Evolutionary conservation across 2,329 filamentous ascomycete species (phyloP), one percentile per base, ranked within the genome.

Genomic region (Cryphonectria parasitica): DNA sequence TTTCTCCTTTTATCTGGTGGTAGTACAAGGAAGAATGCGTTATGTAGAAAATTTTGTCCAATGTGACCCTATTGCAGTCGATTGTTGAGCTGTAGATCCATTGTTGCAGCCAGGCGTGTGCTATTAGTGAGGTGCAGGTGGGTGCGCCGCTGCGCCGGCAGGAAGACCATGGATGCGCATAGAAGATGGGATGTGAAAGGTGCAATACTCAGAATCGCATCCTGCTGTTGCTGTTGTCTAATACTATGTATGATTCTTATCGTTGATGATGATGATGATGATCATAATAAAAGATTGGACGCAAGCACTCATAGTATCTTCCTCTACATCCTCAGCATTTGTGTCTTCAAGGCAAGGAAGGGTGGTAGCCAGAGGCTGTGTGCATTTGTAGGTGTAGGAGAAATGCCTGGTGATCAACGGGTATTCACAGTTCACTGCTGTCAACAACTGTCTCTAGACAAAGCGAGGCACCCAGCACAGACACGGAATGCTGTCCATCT

Each of bases 51-150:
- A n/a, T 49, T 49, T 61, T 49, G 58, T 68, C 52, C 49, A 65
- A 54, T 72, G 72, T 68, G 72, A 70, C 70, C 70, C 71, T 73
- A 62, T 70, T 54, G 69, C 70, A 67, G 49, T 66, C 64, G 64
- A 69, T 25, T 25, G 67, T 54, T 63, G 61, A 68, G 62, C 54
- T 70, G 69, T 67, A 66, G 69, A 72, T 39, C 36, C 10, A 39
- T 71, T 66, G 49, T 34, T 63, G 61, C 60, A 68, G 64, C 56
- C 49, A 49, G 45, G 45, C 22, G 17, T 22, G 62, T 49, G 69
- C 41, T 63, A 71, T 68, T 36, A 64, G 58, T 66, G 28, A 45
- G 25, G 60, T 54, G 15, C 25, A n/a, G n/a, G 36, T 52, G 34
- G 34, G 49, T 36, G n/a, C 13, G 58, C 36, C 56, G 60, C 60